phyloP scores from a whole-genome alignment of 2,329 filamentous ascomycete genomes.

The Myriosclerotinia duriaeana region DNA sequence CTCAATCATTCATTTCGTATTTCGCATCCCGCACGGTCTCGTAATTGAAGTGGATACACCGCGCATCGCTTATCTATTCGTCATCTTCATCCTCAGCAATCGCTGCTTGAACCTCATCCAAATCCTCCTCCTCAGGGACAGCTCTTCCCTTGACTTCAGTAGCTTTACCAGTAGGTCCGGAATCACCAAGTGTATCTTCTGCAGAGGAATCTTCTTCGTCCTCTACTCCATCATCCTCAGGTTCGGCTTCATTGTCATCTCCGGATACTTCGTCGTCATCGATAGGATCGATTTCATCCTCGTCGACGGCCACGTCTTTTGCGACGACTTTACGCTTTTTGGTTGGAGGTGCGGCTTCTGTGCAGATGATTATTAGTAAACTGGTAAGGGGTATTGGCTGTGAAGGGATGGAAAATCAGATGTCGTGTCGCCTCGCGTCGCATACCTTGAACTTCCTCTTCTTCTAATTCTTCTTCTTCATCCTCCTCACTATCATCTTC shows the following conservation, averaged over 20 bases:
- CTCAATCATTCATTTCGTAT: constrained; percentile 11
- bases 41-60: constrained; percentile 6
- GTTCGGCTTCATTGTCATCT: constrained; percentile 6
- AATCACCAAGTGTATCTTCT: constrained; percentile 23
- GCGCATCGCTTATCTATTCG: constrained; percentile 19
- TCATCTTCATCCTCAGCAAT: constrained; percentile 28
- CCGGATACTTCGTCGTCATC: constrained; percentile 8
- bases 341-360: constrained; percentile 31
- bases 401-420: not conserved
- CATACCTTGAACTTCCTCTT: constrained; percentile 27
- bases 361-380: constrained; percentile 1
- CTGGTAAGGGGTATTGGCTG: not conserved
- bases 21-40: constrained; percentile 10
- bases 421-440: not conserved
- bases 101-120: constrained; percentile 26
- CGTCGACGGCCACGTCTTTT: constrained; percentile 7
- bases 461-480: constrained; percentile 38
- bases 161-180: constrained; percentile 25
- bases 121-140: constrained; percentile 24
- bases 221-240: constrained; percentile 18
- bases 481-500: constrained; percentile 41
- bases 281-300: not conserved
- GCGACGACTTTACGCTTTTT: constrained; percentile 36
- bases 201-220: constrained; percentile 26
- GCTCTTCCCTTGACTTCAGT: constrained; percentile 22